Percentiles rank a stretch among this genome's conserved stretches.
Conservation (phyloP, 768 basidiomycete genomes). For the Termitomyces sp. region DNA sequence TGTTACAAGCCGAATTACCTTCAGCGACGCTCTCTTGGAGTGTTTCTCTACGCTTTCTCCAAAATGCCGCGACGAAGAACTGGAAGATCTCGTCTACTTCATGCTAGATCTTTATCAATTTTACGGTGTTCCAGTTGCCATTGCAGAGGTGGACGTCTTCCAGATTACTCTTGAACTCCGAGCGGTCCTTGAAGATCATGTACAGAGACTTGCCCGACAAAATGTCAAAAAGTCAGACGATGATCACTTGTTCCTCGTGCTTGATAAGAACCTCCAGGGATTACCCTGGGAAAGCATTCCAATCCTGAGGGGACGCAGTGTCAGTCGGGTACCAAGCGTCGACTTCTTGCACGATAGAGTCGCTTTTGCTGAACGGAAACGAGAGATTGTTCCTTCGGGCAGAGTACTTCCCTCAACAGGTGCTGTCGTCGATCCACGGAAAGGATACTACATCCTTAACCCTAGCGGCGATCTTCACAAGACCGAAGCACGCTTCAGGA, state of each 20-base stretch:
- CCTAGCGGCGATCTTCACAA: constrained; percentile 85
- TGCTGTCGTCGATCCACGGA: constrained; percentile 56
- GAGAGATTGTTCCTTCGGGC: constrained; percentile 16
- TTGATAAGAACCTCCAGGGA: constrained; percentile 37
- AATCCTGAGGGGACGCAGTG: constrained; percentile 72
- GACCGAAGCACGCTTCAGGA: constrained; percentile 77
- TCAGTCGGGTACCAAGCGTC: constrained; percentile 90
- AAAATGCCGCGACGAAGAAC: constrained; percentile 84
- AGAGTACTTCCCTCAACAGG: constrained; percentile 31
- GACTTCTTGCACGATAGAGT: constrained; percentile 86
- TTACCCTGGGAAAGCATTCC: constrained; percentile 97
- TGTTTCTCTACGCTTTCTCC: constrained; percentile 84
- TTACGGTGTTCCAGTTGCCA: constrained; percentile 82
- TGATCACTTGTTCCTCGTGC: constrained; percentile 39
- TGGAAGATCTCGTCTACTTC: constrained; percentile 94
- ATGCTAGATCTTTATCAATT: constrained; percentile 92
- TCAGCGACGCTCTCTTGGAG: constrained; percentile 75
- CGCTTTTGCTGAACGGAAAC: constrained; percentile 47
- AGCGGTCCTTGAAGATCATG: constrained; percentile 67
- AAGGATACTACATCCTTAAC: constrained; percentile 83
- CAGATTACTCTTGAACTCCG: constrained; percentile 88
- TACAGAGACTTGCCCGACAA: constrained; percentile 26
- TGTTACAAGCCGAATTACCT: constrained; percentile 38
- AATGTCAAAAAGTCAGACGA: constrained; percentile 33
- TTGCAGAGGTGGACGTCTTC: constrained; percentile 88